Percentiles rank a stretch among this genome's conserved stretches.
Conservation (phyloP, 495 filamentous ascomycete genomes). For the Penicillium odoratum region DNA sequence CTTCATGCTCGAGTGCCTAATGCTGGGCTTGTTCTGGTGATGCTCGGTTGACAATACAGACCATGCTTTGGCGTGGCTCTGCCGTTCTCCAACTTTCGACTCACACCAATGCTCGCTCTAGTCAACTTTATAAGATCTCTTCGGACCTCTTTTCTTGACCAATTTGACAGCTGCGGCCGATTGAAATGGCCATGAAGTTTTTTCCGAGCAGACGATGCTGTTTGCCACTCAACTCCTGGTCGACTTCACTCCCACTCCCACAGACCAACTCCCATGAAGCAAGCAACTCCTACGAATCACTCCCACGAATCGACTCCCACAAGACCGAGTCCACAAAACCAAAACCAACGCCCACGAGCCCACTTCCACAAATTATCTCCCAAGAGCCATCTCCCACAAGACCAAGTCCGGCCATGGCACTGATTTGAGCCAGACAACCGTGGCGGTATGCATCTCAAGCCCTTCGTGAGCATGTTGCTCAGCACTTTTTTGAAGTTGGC, state of each 20-base stretch:
- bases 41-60: not conserved
- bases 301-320: too few species aligned
- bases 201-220: not conserved
- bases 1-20: not conserved
- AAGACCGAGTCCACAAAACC: too few species aligned
- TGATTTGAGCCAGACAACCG: slow-evolving; percentile 2
- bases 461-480: not conserved
- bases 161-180: slow-evolving; percentile 2
- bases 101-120: slow-evolving; percentile 3
- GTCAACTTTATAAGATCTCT: slow-evolving; percentile 2
- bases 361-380: too few species aligned
- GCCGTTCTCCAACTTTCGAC: not conserved
- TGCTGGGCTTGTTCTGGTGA: not conserved
- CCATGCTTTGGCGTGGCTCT: not conserved
- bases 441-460: not conserved
- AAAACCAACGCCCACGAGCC: too few species aligned
- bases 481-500: too few species aligned
- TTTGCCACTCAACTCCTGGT: too few species aligned
- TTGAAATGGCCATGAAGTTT: not conserved
- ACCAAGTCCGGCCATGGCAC: slow-evolving; percentile 1
- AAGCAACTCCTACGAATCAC: too few species aligned
- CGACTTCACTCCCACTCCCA: too few species aligned
- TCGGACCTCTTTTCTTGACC: not conserved
- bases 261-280: too few species aligned
- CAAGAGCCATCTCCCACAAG: too few species aligned